phyloP scores from a whole-genome alignment of 2,329 filamentous ascomycete species.

The Aspergillus neotritici region DNA sequence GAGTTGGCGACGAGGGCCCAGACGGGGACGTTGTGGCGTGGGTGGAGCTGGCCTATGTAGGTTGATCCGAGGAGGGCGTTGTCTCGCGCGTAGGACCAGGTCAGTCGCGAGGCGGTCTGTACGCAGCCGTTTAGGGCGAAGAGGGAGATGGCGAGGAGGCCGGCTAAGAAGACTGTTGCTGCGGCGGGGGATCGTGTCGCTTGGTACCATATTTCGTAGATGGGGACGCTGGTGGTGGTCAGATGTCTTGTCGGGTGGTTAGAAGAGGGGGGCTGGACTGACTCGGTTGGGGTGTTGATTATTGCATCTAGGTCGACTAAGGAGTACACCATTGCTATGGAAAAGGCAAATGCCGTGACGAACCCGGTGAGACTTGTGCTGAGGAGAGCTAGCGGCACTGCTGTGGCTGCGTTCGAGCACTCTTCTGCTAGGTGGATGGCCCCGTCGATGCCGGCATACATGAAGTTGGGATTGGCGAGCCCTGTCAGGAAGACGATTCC shows the following conservation, averaged over 20 bases:
- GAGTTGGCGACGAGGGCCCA: constrained; percentile 18
- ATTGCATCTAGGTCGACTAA: constrained; percentile 22
- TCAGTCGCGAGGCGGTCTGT: constrained; percentile 24
- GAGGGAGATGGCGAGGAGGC: background rate
- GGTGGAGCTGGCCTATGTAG: constrained; percentile 14
- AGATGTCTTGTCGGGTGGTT: background rate
- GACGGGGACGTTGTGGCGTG: constrained; percentile 17
- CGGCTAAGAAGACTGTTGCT: constrained; percentile 5
- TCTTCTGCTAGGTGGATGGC: constrained; percentile 35
- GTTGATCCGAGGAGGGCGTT: constrained; percentile 14
- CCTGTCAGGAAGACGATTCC: constrained; percentile 39
- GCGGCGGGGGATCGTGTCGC: constrained; percentile 2
- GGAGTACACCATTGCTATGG: constrained; percentile 31
- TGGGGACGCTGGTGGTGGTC: background rate
- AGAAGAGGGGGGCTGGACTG: constrained; percentile 16
- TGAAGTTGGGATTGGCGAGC: constrained; percentile 35
- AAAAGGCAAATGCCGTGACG: constrained; percentile 24
- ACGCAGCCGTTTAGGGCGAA: constrained; percentile 20
- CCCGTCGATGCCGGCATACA: constrained; percentile 31
- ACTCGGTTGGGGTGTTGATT: constrained; percentile 15
- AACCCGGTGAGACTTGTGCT: constrained; percentile 23
- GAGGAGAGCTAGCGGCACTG: constrained; percentile 29
- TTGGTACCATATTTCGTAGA: constrained; percentile 12
- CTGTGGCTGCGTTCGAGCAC: constrained; percentile 25
- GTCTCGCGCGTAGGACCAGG: constrained; percentile 26